Evolutionary conservation across 2,329 filamentous ascomycete genomes (phyloP), one percentile per base, ranked within the genome.

Genomic region (Neonectria sp.): DNA sequence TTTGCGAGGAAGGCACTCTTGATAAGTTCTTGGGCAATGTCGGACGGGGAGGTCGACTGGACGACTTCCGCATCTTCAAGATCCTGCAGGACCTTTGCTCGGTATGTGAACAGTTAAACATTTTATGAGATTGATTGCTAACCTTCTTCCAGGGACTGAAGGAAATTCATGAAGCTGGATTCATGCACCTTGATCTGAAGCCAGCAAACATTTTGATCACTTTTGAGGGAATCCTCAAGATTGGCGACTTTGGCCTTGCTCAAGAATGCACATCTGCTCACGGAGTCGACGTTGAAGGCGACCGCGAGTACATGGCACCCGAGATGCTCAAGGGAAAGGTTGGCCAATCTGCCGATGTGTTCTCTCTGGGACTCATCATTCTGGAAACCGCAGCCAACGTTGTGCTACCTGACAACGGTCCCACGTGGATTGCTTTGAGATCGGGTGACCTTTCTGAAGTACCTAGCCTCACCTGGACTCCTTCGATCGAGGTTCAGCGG

Each of bases 41-140:
- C 67, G 96, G 96, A 27, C 88, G 92, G 68, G 94, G 93, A 78
- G 95, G 94, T 53, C 90, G 95, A 73, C 83, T 99, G 71, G 96
- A 99, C 81, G 96, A 98, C 79, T 99, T 99, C 82, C 90, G 96
- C 68, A 98, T 98, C 80, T 99, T 96, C 94, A 99, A 99, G 84
- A 95, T 98, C 65, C 84, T 98, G 74, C 88, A 97, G 48, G 96
- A 99, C 80, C 82, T 97, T 66, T 89, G 91, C 75, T 84, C 92
- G 85, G 94, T 96, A 89, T 82, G 92, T 43, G 12, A n/a, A n/a
- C 3, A 27, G 9, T 43, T 37, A 48, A 8, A 12, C 11, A 6
- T 56, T 9, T 13, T 12, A 6, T 55, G 8, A 49, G 35, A 13
- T 61, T 61, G 15, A 24, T 40, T 33, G n/a, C 63, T 69, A 62